Base-by-base conservation (phyloP, 345 rosid species). In the Boechera stricta region DNA sequence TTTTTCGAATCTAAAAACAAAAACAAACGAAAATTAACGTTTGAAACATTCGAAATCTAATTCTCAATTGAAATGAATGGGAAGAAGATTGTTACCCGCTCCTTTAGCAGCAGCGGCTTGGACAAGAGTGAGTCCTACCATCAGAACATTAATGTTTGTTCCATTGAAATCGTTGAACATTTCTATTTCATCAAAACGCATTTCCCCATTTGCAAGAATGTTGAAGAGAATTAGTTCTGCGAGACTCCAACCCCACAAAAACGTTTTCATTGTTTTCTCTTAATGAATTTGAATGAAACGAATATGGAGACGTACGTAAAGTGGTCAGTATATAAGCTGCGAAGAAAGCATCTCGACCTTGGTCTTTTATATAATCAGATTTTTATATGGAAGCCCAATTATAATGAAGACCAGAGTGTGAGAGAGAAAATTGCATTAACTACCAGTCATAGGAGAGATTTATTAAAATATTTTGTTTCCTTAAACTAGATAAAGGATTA, bases 111-210 rank as follows among this genome's bases (percentile, higher is more conserved):
- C 83, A 77, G 91, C 96, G 59, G 79, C 67, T 44, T 44, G 82
- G 62, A 93, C 88, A 61, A 93, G 88, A 72, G 94, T 88, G 60
- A 93, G 90, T 38, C 87, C 98, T 5, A 93, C 98, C 59, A 36
- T 64, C 12, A 77, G 58, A 45, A 28, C 59, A 70, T 35, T 76
- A 5, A 35, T 63, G 60, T 33, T 59, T 65, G 67, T 69, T 10
- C 18, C 69, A 44, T 76, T 60, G 31, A 38, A 57, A 45, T 36
- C 36, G 58, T 45, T 49, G 8, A 7, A 16, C 35, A 67, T 4
- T 3, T 59, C 35, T 12, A 58, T 57, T 58, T 75, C 68, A 42
- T 52, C 49, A 33, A 69, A 76, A 61, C 64, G 5, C 18, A 54
- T 62, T 7, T 54, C 56, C 16, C 65, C 69, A 77, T 44, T 24